Evolutionary conservation across 768 basidiomycete genomes (phyloP).

Genomic region (Trametes punicea): DNA sequence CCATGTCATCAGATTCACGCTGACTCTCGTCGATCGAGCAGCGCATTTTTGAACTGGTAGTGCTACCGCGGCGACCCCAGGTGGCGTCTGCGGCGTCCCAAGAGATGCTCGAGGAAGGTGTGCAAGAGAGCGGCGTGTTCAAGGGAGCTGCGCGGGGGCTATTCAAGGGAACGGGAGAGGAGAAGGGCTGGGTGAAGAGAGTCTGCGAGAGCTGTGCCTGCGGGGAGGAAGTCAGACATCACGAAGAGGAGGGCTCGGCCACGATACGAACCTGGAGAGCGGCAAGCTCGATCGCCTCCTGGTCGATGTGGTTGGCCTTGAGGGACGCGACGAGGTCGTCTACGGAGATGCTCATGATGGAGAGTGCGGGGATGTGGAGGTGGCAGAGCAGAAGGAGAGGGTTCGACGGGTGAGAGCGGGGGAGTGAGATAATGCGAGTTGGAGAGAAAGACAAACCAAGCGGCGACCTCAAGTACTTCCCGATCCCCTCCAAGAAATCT

Average conservation of each 20-base stretch:
- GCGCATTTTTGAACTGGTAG: conserved; percentile 16
- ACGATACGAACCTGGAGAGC: conserved; percentile 39
- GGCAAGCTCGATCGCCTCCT: conserved; percentile 50
- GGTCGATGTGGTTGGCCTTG: conserved; percentile 47
- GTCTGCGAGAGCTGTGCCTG: conserved; percentile 48
- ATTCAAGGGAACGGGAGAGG: conserved; percentile 18
- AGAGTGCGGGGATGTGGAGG: conserved; percentile 1
- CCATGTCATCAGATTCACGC: conserved; percentile 38
- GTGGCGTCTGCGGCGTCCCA: conserved; percentile 25
- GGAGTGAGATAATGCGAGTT: conserved; percentile 3
- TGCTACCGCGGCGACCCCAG: conserved; percentile 11
- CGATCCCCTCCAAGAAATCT: conserved; percentile 12
- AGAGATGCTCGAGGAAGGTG: conserved; percentile 26
- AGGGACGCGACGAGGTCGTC: conserved; percentile 52
- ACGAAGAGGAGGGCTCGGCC: background rate
- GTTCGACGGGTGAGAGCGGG: background rate
- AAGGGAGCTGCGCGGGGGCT: conserved; percentile 25
- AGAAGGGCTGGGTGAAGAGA: conserved; percentile 34
- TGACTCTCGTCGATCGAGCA: conserved; percentile 29
- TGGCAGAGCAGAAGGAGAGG: background rate
- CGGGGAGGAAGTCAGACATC: background rate
- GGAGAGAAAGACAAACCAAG: background rate
- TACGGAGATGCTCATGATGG: conserved; percentile 43
- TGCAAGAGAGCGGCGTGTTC: conserved; percentile 26
- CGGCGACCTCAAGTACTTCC: conserved; percentile 7